These are phyloP conservation scores for Xylariaceae sp. DNA, from an alignment of 2,329 filamentous ascomycete genomes.

Conservation along the genomic window DNA sequence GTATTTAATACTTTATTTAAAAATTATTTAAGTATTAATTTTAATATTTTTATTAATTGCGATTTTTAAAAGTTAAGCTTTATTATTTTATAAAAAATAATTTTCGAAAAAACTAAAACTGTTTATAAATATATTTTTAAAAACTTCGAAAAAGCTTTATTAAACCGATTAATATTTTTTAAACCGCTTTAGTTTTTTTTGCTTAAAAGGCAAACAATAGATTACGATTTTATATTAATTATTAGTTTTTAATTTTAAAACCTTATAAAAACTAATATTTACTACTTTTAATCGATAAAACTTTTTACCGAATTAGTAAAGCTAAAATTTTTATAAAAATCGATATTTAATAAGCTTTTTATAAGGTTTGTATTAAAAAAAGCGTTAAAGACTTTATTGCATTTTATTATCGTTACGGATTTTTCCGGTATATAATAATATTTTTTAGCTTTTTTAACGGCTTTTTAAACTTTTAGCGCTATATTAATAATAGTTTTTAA, in stretches of 20 bases:
- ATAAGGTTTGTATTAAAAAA: not conserved
- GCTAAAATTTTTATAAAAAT: not conserved
- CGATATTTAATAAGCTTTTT: not conserved
- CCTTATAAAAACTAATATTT: not conserved
- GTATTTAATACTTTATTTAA: not conserved
- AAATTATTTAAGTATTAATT: too few relatives aligned
- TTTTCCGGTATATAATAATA: not conserved
- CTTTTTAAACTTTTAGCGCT: not conserved
- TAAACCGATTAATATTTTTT: not conserved
- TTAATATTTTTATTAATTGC: too few relatives aligned
- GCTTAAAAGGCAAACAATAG: too few relatives aligned
- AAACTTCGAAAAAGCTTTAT: not conserved
- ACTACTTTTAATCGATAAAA: not conserved
- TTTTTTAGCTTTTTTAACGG: not conserved
- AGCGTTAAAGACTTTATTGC: too few relatives aligned
- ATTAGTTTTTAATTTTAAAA: too few relatives aligned
- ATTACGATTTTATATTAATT: too few relatives aligned
- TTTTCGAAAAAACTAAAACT: not conserved
- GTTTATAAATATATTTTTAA: not conserved
- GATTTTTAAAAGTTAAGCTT: not conserved
- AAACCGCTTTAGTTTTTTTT: not conserved
- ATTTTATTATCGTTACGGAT: not conserved
- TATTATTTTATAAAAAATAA: not conserved
- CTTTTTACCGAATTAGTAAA: not conserved
- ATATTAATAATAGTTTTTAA: too few relatives aligned